Evolutionary conservation across 257 asterid genomes (phyloP).

Genomic region (Nicotiana noctiflora): DNA sequence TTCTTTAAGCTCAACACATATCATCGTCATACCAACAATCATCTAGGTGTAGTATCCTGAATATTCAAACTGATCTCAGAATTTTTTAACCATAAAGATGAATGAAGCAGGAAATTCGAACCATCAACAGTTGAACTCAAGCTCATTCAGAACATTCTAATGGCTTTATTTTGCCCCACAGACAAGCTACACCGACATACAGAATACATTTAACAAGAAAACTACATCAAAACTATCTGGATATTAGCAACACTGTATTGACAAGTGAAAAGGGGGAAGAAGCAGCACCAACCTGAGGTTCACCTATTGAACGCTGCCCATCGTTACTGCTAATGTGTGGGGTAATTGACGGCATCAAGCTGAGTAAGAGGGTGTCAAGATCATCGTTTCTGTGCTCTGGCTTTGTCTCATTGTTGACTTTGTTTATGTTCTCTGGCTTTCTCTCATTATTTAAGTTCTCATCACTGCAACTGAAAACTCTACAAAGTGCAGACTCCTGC

Average conservation of each 20-base stretch:
- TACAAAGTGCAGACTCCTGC: conserved; percentile 58
- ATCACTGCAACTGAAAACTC: conserved; percentile 30
- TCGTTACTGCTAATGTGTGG: conserved; percentile 4
- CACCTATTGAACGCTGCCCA: conserved; percentile 14
- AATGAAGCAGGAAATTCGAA: neutral
- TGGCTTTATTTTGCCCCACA: neutral
- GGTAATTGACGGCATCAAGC: conserved; percentile 12
- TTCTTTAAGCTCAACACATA: too few species aligned
- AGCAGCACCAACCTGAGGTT: conserved; percentile 33
- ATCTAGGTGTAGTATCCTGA: neutral
- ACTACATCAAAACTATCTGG: neutral
- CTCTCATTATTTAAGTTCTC: conserved; percentile 12
- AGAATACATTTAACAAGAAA: neutral
- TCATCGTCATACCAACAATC: neutral
- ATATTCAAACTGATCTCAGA: neutral
- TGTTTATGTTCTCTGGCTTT: neutral
- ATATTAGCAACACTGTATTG: neutral
- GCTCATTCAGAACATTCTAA: neutral
- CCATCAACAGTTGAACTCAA: neutral
- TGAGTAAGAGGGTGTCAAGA: neutral
- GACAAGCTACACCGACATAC: neutral
- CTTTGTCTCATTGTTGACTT: conserved; percentile 5
- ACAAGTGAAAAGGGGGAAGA: neutral
- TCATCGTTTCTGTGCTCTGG: neutral
- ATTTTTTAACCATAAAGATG: neutral